Percentiles rank a stretch among this genome's conserved stretches.
Conservation (phyloP, 2,329 filamentous ascomycete species). For the Ophiostoma novo-ulmi region DNA sequence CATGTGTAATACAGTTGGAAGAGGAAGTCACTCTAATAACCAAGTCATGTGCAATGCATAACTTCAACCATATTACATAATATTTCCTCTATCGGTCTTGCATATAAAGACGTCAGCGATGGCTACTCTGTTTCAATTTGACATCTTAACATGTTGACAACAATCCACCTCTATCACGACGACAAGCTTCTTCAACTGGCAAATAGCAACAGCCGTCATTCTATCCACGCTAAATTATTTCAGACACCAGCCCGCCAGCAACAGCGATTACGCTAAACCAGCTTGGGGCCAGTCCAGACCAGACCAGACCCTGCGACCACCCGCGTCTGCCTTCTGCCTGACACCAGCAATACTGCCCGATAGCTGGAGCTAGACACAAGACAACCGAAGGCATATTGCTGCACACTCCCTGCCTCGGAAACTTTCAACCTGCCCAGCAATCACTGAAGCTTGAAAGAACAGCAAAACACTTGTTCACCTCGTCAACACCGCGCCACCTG, state of each 20-base stretch:
- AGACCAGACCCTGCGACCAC: slow-evolving; percentile 13
- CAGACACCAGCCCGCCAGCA: background rate
- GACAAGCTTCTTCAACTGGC: background rate
- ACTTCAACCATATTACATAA: background rate
- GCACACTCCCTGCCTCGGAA: background rate
- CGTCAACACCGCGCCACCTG: background rate
- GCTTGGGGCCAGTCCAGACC: background rate
- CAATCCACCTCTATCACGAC: background rate
- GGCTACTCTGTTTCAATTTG: background rate
- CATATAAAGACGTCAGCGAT: background rate
- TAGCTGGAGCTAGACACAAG: background rate
- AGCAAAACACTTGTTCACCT: background rate
- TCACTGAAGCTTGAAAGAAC: background rate
- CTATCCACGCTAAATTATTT: background rate
- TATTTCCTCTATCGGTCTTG: background rate
- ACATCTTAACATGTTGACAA: background rate
- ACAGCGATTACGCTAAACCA: slow-evolving; percentile 3
- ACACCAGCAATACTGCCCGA: background rate
- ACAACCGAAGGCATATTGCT: background rate
- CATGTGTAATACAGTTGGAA: background rate
- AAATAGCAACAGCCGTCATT: background rate
- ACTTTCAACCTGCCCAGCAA: background rate
- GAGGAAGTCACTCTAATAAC: background rate
- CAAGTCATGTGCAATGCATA: background rate
- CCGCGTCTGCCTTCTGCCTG: slow-evolving; percentile 19